phyloP scores from a whole-genome alignment of 805 yeast genomes.

The Candida tallmaniae region DNA sequence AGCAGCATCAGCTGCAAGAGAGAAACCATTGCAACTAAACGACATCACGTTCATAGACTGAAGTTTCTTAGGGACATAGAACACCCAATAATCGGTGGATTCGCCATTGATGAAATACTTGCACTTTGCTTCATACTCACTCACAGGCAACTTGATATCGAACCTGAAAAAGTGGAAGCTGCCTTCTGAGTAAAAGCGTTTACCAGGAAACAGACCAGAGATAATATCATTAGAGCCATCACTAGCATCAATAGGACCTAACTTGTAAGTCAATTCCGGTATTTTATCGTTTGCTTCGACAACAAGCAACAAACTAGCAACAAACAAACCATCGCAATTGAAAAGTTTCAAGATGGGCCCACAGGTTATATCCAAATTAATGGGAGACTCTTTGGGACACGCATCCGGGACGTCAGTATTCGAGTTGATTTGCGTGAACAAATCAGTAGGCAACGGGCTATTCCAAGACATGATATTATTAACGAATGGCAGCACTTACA shows the following conservation, averaged over 20 bases:
- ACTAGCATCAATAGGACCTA: slow-evolving; percentile 29
- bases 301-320: slow-evolving; percentile 69
- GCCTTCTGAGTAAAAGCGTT: slow-evolving; percentile 36
- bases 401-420: slow-evolving; percentile 21
- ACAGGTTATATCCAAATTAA: slow-evolving; percentile 46
- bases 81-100: slow-evolving; percentile 42
- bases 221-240: neutral
- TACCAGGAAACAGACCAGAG: slow-evolving; percentile 46
- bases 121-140: slow-evolving; percentile 52
- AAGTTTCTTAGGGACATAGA: slow-evolving; percentile 59
- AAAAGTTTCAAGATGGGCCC: slow-evolving; percentile 77
- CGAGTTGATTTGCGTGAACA: slow-evolving; percentile 24
- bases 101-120: slow-evolving; percentile 55
- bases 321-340: slow-evolving; percentile 62
- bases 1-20: slow-evolving; percentile 63
- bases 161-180: slow-evolving; percentile 66
- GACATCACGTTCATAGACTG: slow-evolving; percentile 80
- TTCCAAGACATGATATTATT: neutral
- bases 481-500: too few species aligned
- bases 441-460: slow-evolving; percentile 20
- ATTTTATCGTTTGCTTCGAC: slow-evolving; percentile 34
- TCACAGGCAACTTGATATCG: slow-evolving; percentile 46
- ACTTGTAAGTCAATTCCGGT: slow-evolving; percentile 28
- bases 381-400: slow-evolving; percentile 23
- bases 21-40: slow-evolving; percentile 89